Conservation (phyloP, 1,139 yeast genomes). For the Candida sp. region DNA sequence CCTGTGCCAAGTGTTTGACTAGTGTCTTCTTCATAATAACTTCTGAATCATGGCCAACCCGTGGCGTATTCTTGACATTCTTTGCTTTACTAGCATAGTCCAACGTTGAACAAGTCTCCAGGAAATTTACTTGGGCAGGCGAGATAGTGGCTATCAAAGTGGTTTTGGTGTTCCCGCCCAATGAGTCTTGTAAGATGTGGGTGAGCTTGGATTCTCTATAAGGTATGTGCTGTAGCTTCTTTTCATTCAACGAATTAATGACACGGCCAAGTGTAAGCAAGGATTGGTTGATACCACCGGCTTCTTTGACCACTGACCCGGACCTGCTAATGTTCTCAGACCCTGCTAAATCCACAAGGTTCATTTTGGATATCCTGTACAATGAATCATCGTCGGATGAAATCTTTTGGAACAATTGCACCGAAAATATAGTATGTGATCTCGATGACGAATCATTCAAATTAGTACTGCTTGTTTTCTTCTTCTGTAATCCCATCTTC, state of each 20-base stretch:
- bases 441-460: constrained; percentile 73
- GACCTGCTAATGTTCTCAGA: constrained; percentile 81
- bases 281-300: constrained; percentile 88
- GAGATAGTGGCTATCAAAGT: constrained; percentile 83
- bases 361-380: constrained; percentile 64
- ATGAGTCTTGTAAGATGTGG: constrained; percentile 78
- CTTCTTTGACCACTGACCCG: constrained; percentile 88
- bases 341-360: constrained; percentile 89
- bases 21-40: constrained; percentile 60
- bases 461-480: constrained; percentile 72
- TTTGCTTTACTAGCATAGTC: constrained; percentile 88
- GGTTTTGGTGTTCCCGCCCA: constrained; percentile 86
- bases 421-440: constrained; percentile 75
- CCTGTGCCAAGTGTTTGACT: constrained; percentile 59
- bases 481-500: constrained; percentile 55
- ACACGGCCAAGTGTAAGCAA: constrained; percentile 84
- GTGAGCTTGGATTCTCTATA: constrained; percentile 89
- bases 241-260: constrained; percentile 63
- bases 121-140: constrained; percentile 74
- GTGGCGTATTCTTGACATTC: constrained; percentile 76
- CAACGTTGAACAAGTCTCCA: constrained; percentile 81
- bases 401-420: constrained; percentile 55
- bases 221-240: constrained; percentile 59
- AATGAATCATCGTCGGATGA: constrained; percentile 23
- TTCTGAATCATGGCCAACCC: constrained; percentile 55